Percentiles rank a stretch among this genome's conserved stretches.
Evolutionary conservation across 108 stramenopile species (phyloP).

Genomic region (Seminavis robusta): DNA sequence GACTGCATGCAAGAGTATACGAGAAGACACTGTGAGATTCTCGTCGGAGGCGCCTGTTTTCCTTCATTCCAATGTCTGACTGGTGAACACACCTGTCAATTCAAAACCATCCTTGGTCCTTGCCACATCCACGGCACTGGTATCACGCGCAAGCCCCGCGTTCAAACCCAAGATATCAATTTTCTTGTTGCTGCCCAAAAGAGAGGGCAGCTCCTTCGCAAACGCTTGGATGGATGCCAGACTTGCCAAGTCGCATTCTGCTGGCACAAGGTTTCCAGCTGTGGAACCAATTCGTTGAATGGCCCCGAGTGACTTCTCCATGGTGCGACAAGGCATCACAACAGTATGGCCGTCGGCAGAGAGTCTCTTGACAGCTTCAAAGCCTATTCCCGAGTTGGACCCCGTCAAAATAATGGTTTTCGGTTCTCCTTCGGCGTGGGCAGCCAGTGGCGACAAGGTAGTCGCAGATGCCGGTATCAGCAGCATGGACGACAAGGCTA

Average conservation of each 20-base stretch:
- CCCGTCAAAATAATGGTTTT: conserved; percentile 47
- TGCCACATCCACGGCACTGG: conserved; percentile 57
- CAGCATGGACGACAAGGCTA: too few species aligned
- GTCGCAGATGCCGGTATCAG: too few species aligned
- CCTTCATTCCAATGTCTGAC: neutral
- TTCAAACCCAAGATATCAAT: conserved; percentile 81
- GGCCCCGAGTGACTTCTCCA: conserved; percentile 27
- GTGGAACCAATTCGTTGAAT: conserved; percentile 12
- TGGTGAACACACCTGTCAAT: conserved; percentile 38
- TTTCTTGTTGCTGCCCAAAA: conserved; percentile 8
- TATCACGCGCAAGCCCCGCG: conserved; percentile 78
- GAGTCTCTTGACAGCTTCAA: conserved; percentile 71
- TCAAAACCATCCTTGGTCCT: conserved; percentile 77
- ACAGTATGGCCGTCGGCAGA: conserved; percentile 54
- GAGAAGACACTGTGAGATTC: conserved; percentile 9
- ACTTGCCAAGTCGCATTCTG: conserved; percentile 78
- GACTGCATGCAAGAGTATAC: conserved; percentile 20
- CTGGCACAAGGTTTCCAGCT: conserved; percentile 48
- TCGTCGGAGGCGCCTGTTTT: neutral
- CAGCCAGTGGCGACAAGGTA: too few species aligned
- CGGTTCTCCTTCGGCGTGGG: too few species aligned
- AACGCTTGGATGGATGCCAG: conserved; percentile 54
- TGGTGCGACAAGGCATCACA: conserved; percentile 67
- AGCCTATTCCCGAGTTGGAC: conserved; percentile 75
- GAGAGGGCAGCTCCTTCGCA: conserved; percentile 25